Base-by-base conservation (phyloP, 2,329 filamentous ascomycete species). In the Trichoderma hamatum region DNA sequence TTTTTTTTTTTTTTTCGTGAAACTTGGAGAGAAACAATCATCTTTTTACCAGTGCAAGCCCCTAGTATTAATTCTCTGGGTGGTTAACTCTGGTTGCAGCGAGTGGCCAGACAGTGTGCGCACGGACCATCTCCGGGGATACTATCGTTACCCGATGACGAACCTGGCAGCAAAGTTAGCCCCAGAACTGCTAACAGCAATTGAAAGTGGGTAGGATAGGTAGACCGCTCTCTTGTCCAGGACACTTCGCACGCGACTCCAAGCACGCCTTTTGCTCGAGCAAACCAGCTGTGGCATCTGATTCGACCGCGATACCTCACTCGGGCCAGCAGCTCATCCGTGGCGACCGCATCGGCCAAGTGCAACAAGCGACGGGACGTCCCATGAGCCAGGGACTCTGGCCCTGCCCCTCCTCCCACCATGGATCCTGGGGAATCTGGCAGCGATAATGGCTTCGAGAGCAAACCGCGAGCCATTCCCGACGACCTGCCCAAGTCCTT, bases 401-500 rank as follows among this genome's bases (percentile, higher is more conserved):
- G 73, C 75, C 71, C 72, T 80, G 76, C 78, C 78, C 79, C 80
- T 80, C 63, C 77, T 76, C 64, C 78, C 78, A 81, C 80, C 78
- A 90, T 90, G 88, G 87, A 90, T 82, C 81, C 86, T 76, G 85
- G 83, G 78, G 84, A 84, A 76, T 78, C 81, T 75, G 80, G 76
- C 74, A 80, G 77, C 76, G 79, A 78, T 71, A 79, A 81, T 71
- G 71, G 70, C 75, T 70, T 70, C 75, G 75, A 80, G 30, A 76
- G 77, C 71, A 83, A 82, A 78, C 82, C 85, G 70, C 82, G 82
- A 70, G 73, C 78, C 71, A 88, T 98, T 62, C 96, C 96, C 51
- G 83, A 87, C 73, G 96, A 99, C 80, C 87, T 99, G 43, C 96
- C 96, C 13, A 96, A 88, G 73, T 97, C 94, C 14, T 87, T 99